phyloP scores from a whole-genome alignment of 495 filamentous ascomycete species.

The Cenococcum geophilum region DNA sequence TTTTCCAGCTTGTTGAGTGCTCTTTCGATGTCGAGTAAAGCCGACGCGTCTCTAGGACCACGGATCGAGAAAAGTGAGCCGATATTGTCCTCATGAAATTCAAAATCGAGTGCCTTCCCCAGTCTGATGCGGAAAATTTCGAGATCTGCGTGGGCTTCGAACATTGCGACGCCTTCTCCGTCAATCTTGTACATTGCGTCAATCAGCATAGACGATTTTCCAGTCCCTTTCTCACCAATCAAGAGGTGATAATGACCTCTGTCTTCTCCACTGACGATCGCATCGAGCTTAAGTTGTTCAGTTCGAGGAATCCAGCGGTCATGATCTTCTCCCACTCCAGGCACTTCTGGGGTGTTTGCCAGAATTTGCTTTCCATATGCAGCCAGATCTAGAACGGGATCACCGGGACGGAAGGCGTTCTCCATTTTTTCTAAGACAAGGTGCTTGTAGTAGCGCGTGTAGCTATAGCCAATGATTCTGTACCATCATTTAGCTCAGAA shows the following conservation, averaged over 20 bases:
- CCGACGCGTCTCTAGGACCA: conserved; percentile 83
- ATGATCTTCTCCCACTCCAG: conserved; percentile 41
- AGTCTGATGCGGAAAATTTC: conserved; percentile 92
- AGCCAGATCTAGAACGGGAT: conserved; percentile 84
- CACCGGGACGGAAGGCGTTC: conserved; percentile 86
- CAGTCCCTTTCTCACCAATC: conserved; percentile 94
- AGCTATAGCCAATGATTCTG: conserved; percentile 72
- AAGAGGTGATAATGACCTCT: conserved; percentile 83
- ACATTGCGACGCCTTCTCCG: conserved; percentile 81
- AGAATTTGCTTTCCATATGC: conserved; percentile 43
- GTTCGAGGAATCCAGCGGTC: conserved; percentile 76
- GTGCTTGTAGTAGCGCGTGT: conserved; percentile 84
- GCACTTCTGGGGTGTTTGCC: conserved; percentile 14
- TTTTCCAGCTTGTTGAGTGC: conserved; percentile 98
- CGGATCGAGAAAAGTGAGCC: conserved; percentile 90
- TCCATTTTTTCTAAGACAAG: conserved; percentile 83
- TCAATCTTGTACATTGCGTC: conserved; percentile 88
- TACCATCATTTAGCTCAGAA: conserved; percentile 18
- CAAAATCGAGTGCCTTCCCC: conserved; percentile 89
- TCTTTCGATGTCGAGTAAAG: conserved; percentile 87
- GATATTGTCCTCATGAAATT: conserved; percentile 89
- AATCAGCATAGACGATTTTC: conserved; percentile 91
- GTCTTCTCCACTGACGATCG: conserved; percentile 62
- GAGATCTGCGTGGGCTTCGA: conserved; percentile 89
- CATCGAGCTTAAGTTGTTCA: conserved; percentile 73